A percentile compares a stretch with the other conserved stretches of the same genome.
phyloP scores from a whole-genome alignment of 2,329 filamentous ascomycete genomes.

The Verticillium tricorpus region DNA sequence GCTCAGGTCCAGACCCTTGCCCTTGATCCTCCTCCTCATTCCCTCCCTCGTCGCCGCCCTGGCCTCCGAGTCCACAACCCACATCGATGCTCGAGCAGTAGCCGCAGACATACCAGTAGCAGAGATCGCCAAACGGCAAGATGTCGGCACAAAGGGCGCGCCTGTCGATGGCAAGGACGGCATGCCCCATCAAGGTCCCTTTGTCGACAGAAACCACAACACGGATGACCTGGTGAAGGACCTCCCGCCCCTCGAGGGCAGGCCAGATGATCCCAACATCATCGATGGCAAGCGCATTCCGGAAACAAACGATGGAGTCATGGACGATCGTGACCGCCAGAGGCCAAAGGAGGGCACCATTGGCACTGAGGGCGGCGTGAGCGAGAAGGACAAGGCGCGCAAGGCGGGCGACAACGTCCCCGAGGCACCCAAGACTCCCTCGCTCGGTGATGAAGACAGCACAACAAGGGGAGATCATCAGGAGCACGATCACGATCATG shows the following conservation, averaged over 20 bases:
- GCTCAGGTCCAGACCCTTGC: conserved; percentile 47
- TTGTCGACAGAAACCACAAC: conserved; percentile 43
- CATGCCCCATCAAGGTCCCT: conserved; percentile 85
- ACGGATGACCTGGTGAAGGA: conserved; percentile 30
- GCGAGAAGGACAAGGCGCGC: conserved; percentile 75
- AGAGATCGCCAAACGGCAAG: conserved; percentile 26
- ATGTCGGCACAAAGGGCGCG: conserved; percentile 62
- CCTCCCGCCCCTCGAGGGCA: conserved; percentile 42
- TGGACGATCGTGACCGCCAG: conserved; percentile 79
- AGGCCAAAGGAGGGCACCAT: conserved; percentile 80
- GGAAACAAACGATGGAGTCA: conserved; percentile 72
- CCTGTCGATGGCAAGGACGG: conserved; percentile 92
- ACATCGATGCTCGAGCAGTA: conserved; percentile 11
- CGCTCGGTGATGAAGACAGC: conserved; percentile 76
- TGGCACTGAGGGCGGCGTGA: conserved; percentile 85
- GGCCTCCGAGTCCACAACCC: conserved; percentile 21
- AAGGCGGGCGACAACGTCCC: conserved; percentile 63
- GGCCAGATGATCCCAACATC: conserved; percentile 46
- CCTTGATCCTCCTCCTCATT: conserved; percentile 57
- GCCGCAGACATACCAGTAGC: conserved; percentile 19
- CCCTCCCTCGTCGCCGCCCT: conserved; percentile 48
- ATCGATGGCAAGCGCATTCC: conserved; percentile 55
- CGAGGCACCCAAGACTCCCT: conserved; percentile 72
- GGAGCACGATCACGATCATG: conserved; percentile 35
- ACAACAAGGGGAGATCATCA: conserved; percentile 35